Base-by-base conservation (phyloP, 2,329 filamentous ascomycete genomes). In the Fusarium sp. region DNA sequence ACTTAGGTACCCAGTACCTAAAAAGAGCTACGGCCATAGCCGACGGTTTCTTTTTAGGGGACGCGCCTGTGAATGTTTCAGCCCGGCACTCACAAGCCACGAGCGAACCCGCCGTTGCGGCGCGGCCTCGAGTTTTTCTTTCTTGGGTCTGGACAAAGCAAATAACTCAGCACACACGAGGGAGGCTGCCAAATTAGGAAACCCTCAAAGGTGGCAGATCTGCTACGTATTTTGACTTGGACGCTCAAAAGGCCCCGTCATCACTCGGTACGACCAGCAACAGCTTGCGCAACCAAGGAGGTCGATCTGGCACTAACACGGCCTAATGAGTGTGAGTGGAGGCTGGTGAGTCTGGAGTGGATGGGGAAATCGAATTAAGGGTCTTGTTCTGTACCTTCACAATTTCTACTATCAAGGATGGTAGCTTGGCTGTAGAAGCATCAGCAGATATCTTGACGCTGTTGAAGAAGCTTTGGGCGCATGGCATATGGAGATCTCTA, bases 81-180 rank as follows among this genome's bases (percentile, higher is more conserved):
- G 67, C 67, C 67, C 58, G 53, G 67, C 58, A 70, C 58, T 67
- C 62, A 67, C 66, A 63, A 70, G 66, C 67, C 62, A 70, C 62
- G 42, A 55, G 54, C 31, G 30, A 37, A 37, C 34, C 34, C 48
- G 45, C 46, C 39, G 28, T 57, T 42, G 43, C 50, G 58, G 58
- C 49, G 19, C 52, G 43, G 34, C 19, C 31, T 51, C 39, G 30
- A 44, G 34, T 23, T 19, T 39, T 18, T 23, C 6, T 11, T 43
- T 23, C 37, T 39, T 51, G 25, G 23, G 18, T 41, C 18, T 42
- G 26, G 23, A 66, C 65, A 69, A 62, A 54, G 55, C 65, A 42
- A 48, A 23, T 41, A 37, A 44, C 28, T 30, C 28, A 30, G 28
- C 28, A 30, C 26, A 65, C 61, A 69, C 65, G 65, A 68, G 65